Percentiles rank a stretch among this genome's conserved stretches.
Conservation (phyloP, 2,329 filamentous ascomycete genomes). For the Neoscytalidium dimidiatum region DNA sequence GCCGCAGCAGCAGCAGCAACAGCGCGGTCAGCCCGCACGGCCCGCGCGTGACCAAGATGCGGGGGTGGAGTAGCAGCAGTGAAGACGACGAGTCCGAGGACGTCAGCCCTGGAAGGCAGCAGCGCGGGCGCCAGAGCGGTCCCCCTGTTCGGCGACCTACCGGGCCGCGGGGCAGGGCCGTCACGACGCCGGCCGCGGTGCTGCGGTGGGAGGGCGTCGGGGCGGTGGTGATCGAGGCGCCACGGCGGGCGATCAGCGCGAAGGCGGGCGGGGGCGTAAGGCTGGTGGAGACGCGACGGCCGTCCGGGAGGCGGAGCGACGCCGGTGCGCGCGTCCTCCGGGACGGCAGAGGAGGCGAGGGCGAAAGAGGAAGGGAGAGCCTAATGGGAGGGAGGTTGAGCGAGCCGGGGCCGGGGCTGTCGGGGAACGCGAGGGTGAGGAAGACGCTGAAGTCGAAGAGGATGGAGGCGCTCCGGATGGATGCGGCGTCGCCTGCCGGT, state of each 20-base stretch:
- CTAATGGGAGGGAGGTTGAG: neutral
- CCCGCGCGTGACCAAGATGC: neutral
- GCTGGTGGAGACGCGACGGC: constrained; percentile 6
- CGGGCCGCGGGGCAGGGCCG: neutral
- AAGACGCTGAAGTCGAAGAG: constrained; percentile 12
- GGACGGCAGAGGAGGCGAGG: neutral
- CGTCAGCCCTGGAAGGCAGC: neutral
- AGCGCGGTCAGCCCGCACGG: neutral
- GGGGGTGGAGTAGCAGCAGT: neutral
- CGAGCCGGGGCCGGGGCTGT: constrained; percentile 2
- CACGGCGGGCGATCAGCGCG: constrained; percentile 2
- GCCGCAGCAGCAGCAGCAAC: no score
- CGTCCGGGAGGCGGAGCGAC: neutral
- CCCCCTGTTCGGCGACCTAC: neutral
- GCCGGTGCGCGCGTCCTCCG: neutral
- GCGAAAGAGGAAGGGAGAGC: no score
- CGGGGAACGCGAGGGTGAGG: neutral
- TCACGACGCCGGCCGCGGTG: neutral
- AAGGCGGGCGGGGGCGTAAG: constrained; percentile 6
- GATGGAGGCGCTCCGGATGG: constrained; percentile 11
- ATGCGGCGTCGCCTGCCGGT: neutral
- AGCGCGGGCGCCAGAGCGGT: neutral
- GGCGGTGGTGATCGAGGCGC: constrained; percentile 14
- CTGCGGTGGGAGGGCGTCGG: constrained; percentile 9
- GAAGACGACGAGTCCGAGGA: neutral